Evolutionary conservation across 306 rosid genomes (phyloP), one percentile per base, ranked within the genome.

Genomic region (Vicia faba): DNA sequence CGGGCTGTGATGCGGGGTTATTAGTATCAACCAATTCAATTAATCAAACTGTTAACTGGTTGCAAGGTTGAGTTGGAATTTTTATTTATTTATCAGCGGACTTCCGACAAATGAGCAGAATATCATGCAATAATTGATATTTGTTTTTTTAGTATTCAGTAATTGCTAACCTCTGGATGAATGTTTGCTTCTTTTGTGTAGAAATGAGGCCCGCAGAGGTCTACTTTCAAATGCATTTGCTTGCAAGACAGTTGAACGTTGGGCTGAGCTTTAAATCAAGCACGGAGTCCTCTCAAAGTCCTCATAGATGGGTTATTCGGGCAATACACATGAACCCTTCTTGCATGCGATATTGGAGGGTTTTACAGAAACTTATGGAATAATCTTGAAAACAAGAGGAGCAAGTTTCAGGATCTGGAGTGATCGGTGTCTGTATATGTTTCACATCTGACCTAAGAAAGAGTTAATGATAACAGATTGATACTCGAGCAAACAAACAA

Each of bases 141-240:
- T 54, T 54, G 33, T 12, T 35, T 31, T 8, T 18, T 60, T 39
- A 4, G 7, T 64, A 45, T 14, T 14, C 46, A 23, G 36, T 45
- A 60, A 51, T 69, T 55, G 36, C 38, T 63, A 15, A 3, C 45
- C 53, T 48, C 53, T 59, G 49, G 50, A 43, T 39, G 20, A 66
- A 36, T 58, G 7, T 74, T 5, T 73, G 51, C 56, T 48, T 11
- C 15, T 70, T 2, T 70, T 51, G 53, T 7, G 23, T 76, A 92
- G 96, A 83, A 69, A 75, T 69, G 86, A 92, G 89, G 81, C 91
- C 93, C 35, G 89, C 96, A 1, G 98, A 92, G 79, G 82, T 92
- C 63, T 86, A 80, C 69, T 89, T 92, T 78, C 98, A 86, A 69
- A 86, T 89, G 96, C 96, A 92, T 86, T 73, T 92, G 72, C 80